phyloP scores from a whole-genome alignment of 176 grass and related monocot species.

The Juncus effusus region DNA sequence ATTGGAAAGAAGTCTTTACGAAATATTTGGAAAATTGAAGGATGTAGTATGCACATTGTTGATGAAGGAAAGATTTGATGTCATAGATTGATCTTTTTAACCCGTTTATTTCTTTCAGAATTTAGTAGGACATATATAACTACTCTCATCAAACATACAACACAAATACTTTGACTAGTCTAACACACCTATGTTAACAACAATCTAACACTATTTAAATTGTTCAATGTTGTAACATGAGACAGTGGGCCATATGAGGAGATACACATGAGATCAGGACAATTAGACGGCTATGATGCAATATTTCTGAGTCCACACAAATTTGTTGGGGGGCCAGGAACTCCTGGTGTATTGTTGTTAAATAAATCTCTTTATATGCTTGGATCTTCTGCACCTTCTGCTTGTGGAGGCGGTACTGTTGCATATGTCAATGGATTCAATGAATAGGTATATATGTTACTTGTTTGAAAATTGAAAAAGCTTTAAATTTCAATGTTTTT shows the following conservation, averaged over 20 bases:
- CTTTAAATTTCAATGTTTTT: neutral
- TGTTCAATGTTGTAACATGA: neutral
- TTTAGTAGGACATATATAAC: too few species aligned
- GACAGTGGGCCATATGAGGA: constrained; percentile 69
- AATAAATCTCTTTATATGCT: constrained; percentile 65
- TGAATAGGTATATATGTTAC: constrained; percentile 36
- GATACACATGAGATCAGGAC: constrained; percentile 70
- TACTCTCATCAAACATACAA: too few species aligned
- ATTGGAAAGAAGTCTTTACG: too few species aligned
- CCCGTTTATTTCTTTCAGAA: too few species aligned
- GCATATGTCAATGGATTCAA: constrained; percentile 66
- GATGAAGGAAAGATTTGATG: too few species aligned
- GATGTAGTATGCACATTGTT: too few species aligned
- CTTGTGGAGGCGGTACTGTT: constrained; percentile 63
- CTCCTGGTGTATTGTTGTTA: constrained; percentile 70
- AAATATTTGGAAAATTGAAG: too few species aligned
- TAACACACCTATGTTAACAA: too few species aligned
- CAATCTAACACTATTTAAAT: too few species aligned
- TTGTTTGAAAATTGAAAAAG: too few species aligned
- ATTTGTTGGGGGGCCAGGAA: constrained; percentile 67
- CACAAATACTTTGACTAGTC: too few species aligned
- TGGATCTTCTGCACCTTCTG: constrained; percentile 44
- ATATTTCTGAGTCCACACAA: constrained; percentile 82
- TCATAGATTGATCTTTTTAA: too few species aligned
- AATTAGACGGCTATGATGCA: constrained; percentile 69